Conservation (phyloP, 2,329 filamentous ascomycete species). For the Aspergillus versicolor region DNA sequence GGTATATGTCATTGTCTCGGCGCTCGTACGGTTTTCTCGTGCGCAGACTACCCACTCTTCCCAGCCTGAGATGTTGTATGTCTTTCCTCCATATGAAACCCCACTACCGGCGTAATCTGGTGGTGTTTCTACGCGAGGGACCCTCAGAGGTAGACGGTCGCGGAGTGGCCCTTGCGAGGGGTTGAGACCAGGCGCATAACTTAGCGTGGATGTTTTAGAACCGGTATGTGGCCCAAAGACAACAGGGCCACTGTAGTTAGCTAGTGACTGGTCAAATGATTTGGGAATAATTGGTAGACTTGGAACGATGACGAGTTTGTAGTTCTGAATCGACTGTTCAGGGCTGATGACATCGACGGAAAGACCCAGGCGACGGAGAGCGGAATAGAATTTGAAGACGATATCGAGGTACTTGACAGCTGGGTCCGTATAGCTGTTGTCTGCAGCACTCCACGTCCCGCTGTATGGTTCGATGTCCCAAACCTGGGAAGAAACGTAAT, state of each 20-base stretch:
- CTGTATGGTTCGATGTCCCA: not conserved
- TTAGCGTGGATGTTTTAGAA: too few species aligned
- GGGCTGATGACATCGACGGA: not conserved
- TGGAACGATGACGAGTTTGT: too few species aligned
- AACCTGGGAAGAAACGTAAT: not conserved
- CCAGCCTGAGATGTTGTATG: not conserved
- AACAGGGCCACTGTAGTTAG: too few species aligned
- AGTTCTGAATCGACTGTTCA: not conserved
- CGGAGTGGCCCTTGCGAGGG: too few species aligned
- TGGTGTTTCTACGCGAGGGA: too few species aligned
- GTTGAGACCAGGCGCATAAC: too few species aligned
- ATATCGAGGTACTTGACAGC: not conserved
- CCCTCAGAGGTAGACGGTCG: too few species aligned
- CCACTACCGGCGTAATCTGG: too few species aligned
- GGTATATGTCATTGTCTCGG: not conserved
- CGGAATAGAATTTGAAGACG: not conserved
- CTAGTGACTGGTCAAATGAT: too few species aligned
- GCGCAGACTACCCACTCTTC: not conserved
- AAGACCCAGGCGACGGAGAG: not conserved
- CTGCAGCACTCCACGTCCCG: not conserved
- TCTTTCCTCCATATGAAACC: not conserved
- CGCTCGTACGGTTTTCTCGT: not conserved
- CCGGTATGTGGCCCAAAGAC: too few species aligned
- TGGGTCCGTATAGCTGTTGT: not conserved
- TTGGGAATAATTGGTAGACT: too few species aligned